Percentiles rank a stretch among this genome's conserved stretches.
These are phyloP conservation scores for Domatiomyces globalis DNA, from an alignment of 2,329 filamentous ascomycete species.

Conservation along the genomic window DNA sequence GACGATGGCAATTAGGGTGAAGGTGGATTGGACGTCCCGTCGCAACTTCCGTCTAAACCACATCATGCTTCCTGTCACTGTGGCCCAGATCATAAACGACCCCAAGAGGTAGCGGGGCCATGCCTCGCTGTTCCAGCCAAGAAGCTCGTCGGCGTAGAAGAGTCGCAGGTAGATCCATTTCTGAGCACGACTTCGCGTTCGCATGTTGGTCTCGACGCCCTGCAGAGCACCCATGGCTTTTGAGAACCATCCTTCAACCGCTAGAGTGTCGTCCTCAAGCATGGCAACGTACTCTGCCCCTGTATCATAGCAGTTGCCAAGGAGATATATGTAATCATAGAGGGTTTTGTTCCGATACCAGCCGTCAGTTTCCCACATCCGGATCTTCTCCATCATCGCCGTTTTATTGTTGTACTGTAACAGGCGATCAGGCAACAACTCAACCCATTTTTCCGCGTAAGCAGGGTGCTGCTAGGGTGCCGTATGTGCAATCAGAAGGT, in stretches of 20 bases:
- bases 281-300: constrained; percentile 30
- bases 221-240: constrained; percentile 26
- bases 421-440: constrained; percentile 28
- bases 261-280: constrained; percentile 35
- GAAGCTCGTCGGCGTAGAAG: constrained; percentile 34
- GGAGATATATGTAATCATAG: constrained; percentile 31
- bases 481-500: constrained; percentile 33
- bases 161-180: constrained; percentile 31
- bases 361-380: constrained; percentile 22
- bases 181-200: constrained; percentile 3
- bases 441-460: constrained; percentile 30
- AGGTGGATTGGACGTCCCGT: constrained; percentile 9
- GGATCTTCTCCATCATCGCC: constrained; percentile 23
- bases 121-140: constrained; percentile 33
- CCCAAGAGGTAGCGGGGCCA: constrained; percentile 27
- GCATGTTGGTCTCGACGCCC: constrained; percentile 22
- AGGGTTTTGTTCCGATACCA: constrained; percentile 28
- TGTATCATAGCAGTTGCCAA: constrained; percentile 27
- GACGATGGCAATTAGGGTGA: constrained; percentile 18
- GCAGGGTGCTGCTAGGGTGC: constrained; percentile 29
- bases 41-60: constrained; percentile 6
- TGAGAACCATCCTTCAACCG: constrained; percentile 35
- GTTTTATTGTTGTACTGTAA: constrained; percentile 27
- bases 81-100: constrained; percentile 18
- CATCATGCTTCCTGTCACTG: constrained; percentile 7